Evolutionary conservation across 108 stramenopile species (phyloP), one percentile per base, ranked within the genome.

Genomic region (Nannochloropsis gaditana): DNA sequence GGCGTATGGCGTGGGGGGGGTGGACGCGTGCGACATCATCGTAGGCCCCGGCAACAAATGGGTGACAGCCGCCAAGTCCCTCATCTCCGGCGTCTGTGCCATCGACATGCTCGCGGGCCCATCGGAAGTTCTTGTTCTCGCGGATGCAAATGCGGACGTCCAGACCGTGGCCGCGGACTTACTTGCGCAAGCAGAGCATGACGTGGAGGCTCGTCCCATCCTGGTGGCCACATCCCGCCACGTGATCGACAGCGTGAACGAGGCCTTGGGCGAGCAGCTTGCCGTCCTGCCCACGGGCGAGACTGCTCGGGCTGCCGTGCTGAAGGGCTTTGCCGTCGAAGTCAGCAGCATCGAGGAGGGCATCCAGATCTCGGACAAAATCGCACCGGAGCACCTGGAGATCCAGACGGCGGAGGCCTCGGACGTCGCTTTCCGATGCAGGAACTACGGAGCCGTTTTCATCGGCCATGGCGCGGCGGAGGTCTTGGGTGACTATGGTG

Each of bases 21-120:
- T 96, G 19, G 93, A 94, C 4, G 45, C 91, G 42, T 96, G 96
- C 85, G 97, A 99, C 90, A 95, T 97, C 80, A 97, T 99, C 89
- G 96, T 96, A 47, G 99, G 99, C 41, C 99, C 99, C 9, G 99
- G 99, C 19, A 98, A 97, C 92, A 94, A 96, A 84, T 99, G 97
- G 97, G 99, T 99, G 21, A 98, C 97, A 44, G 97, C 97, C 3
- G 99, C 99, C 82, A 99, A 99, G 89, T 92, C 92, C 59, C 89
- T 98, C 80, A 95, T 97, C 43, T 93, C 92, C 79, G 96, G 96
- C 81, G 88, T 93, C 43, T 97, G 96, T 85, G 97, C 95, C 17
- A 99, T 99, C 88, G 99, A 99, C 92, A 99, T 99, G 99, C 90
- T 99, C 80, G 99, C 99, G 8, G 99, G 99, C 41, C 99, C 99